phyloP scores from a whole-genome alignment of 2,329 filamentous ascomycete genomes.

The Paramyrothecium sp. region DNA sequence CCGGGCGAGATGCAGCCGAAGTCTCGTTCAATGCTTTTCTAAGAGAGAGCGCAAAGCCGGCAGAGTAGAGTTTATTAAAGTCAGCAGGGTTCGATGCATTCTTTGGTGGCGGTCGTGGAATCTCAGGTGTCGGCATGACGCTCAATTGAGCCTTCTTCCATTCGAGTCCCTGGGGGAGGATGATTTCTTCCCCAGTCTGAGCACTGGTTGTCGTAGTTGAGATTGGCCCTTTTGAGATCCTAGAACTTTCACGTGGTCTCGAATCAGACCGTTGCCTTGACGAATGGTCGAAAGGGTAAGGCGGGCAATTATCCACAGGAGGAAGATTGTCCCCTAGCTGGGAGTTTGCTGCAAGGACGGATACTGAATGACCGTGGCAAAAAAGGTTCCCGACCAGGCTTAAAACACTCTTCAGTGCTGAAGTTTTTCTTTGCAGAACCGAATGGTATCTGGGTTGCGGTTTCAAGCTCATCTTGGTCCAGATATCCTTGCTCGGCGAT shows the following conservation, averaged over 20 bases:
- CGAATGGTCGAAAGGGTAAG: slow-evolving; percentile 37
- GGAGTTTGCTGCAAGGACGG: slow-evolving; percentile 40
- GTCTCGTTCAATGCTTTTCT: no score
- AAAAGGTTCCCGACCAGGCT: slow-evolving; percentile 18
- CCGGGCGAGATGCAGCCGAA: no score
- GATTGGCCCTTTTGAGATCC: slow-evolving; percentile 33
- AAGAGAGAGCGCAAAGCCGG: no score
- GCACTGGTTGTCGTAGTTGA: neutral
- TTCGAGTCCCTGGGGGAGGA: neutral
- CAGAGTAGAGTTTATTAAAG: no score
- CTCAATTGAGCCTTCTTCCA: neutral
- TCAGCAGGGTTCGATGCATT: neutral
- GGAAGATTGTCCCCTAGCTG: neutral
- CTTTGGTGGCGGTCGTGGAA: no score
- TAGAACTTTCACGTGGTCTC: slow-evolving; percentile 28
- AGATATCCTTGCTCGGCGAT: slow-evolving; percentile 15
- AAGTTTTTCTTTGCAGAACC: neutral
- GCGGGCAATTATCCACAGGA: slow-evolving; percentile 29
- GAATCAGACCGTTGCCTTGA: slow-evolving; percentile 31
- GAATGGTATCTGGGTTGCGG: slow-evolving; percentile 19
- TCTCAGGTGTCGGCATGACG: neutral
- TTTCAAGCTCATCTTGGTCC: slow-evolving; percentile 24
- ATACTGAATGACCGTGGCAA: slow-evolving; percentile 35
- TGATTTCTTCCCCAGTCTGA: neutral
- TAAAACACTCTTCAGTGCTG: neutral